Evolutionary conservation across 768 basidiomycete species (phyloP), one percentile per base, ranked within the genome.

Genomic region (Udeniomyces megalosporus): DNA sequence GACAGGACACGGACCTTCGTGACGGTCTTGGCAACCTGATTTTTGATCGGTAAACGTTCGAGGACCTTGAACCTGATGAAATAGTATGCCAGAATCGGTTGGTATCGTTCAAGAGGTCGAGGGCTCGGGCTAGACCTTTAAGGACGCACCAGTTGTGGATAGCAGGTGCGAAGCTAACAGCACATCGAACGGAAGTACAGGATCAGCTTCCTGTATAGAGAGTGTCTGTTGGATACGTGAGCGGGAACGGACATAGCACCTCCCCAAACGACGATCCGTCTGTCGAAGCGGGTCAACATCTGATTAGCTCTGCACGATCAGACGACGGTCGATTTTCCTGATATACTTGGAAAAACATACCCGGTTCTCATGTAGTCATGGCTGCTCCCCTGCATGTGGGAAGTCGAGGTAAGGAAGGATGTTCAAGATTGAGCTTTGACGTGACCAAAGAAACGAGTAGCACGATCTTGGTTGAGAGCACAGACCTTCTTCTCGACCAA

Each of bases 221-320:
- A 15, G 38, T 17, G 17, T 42, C 38, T 42, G 17, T 42, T 42
- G 38, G n/a, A n/a, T 10, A 32, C 26, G 15, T 1, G 5, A 29
- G 31, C 6, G 14, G 46, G 11, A 3, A 42, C 52, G 34, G 10
- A 62, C 61, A 60, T 47, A 29, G 57, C 63, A 22, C 63, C 63
- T 24, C 63, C 63, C 63, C 63, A 65, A 6, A 65, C 45, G 53
- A 65, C 63, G 34, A 65, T 65, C 4, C 63, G 42, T 31, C 63
- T 56, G 35, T 52, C 15, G 24, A 54, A 28, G 28, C 28, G 7
- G 7, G 20, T 54, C 31, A n/a, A 34, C 15, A 7, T 24, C 12
- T 20, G 6, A 52, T 52, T n/a, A n/a, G n/a, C 31, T 6, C 10
- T 5, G 17, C 54, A 5, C 24, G 10, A 26, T 34, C 22, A 20